These are phyloP conservation scores for Luvunga scandens DNA, from an alignment of 345 rosid species.

Conservation along the genomic window DNA sequence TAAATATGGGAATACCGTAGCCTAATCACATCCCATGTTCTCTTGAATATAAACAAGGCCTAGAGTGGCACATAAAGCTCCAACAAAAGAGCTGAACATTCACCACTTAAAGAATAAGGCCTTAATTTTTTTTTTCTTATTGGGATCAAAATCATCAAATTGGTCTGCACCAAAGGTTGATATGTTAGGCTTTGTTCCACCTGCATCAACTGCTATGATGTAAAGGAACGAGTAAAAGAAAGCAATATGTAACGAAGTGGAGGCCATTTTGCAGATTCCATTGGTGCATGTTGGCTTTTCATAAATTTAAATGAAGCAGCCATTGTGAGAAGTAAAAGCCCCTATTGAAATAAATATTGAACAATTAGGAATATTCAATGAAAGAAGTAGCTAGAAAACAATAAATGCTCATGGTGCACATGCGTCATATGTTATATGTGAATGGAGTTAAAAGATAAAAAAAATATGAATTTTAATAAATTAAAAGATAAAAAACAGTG, in stretches of 20 bases:
- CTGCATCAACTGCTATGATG: constrained; percentile 73
- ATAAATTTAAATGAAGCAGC: constrained; percentile 64
- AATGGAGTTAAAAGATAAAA: no score
- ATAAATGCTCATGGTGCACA: no score
- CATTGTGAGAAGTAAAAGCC: constrained; percentile 71
- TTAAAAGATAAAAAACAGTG: no score
- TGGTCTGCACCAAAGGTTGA: constrained; percentile 96
- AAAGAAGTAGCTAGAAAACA: no score
- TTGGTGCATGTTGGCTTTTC: constrained; percentile 57
- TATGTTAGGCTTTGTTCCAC: constrained; percentile 89
- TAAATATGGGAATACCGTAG: constrained; percentile 69
- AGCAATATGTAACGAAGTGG: constrained; percentile 45
- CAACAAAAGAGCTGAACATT: constrained; percentile 86
- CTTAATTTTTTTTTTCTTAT: constrained; percentile 64
- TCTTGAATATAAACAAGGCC: constrained; percentile 89
- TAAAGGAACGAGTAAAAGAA: constrained; percentile 77
- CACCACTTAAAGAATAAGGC: constrained; percentile 93
- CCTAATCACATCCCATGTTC: constrained; percentile 82
- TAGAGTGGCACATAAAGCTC: constrained; percentile 67
- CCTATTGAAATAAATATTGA: constrained; percentile 32
- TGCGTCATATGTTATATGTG: no score
- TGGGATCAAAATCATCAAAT: constrained; percentile 59
- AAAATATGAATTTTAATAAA: no score
- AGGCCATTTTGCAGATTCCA: constrained; percentile 71
- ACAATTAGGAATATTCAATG: no score